Conservation (phyloP, 371 early-diverging fungal species). For the Mortierella sp. region DNA sequence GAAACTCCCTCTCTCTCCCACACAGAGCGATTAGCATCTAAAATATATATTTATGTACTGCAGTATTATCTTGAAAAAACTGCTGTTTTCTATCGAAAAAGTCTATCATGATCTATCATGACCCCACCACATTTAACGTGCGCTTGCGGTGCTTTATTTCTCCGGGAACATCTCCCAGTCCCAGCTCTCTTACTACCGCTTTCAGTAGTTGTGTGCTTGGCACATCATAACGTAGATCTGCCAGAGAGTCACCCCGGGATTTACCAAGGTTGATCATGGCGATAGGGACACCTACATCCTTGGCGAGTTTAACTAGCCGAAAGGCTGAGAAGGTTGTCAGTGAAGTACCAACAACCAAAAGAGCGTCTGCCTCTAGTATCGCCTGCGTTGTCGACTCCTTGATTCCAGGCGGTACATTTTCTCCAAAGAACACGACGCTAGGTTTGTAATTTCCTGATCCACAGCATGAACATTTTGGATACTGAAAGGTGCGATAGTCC, state of each 20-base stretch:
- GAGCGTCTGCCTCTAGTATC: slow-evolving; percentile 67
- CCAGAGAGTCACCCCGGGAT: slow-evolving; percentile 81
- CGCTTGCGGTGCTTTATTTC: slow-evolving; percentile 20
- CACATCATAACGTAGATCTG: slow-evolving; percentile 68
- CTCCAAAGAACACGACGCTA: slow-evolving; percentile 91
- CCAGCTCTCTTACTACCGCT: slow-evolving; percentile 31
- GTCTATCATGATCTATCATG: slow-evolving; percentile 5
- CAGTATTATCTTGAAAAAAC: no score
- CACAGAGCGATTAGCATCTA: no score
- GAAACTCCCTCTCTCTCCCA: no score
- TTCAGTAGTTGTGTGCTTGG: slow-evolving; percentile 29
- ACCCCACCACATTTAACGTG: slow-evolving; percentile 46
- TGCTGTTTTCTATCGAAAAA: background rate
- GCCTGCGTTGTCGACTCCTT: slow-evolving; percentile 66
- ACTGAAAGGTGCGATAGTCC: slow-evolving; percentile 75
- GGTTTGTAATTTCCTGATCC: slow-evolving; percentile 73
- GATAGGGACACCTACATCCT: slow-evolving; percentile 70
- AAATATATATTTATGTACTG: no score
- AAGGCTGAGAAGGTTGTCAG: slow-evolving; percentile 87
- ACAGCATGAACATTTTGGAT: slow-evolving; percentile 81
- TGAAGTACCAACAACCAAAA: slow-evolving; percentile 87
- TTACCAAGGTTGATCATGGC: slow-evolving; percentile 81
- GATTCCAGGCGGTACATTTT: slow-evolving; percentile 74
- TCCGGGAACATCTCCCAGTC: slow-evolving; percentile 31
- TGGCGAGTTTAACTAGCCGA: slow-evolving; percentile 76